These are phyloP conservation scores for Magnaporthiopsis rhizophila DNA, from an alignment of 2,329 filamentous ascomycete genomes.

Conservation along the genomic window DNA sequence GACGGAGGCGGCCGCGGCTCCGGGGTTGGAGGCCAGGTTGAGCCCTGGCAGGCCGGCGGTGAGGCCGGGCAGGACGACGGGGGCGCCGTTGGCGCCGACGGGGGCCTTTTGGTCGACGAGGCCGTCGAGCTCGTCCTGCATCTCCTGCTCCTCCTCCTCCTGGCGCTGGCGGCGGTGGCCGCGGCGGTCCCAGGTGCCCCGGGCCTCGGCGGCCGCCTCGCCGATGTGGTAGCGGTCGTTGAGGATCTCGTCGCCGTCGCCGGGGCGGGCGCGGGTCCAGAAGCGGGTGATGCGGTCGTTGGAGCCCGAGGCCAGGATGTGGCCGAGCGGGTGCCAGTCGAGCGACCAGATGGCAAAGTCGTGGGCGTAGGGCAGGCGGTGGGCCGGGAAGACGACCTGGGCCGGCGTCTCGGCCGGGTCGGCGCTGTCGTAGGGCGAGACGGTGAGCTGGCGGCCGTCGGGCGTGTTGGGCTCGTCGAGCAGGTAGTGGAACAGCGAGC, in stretches of 20 bases:
- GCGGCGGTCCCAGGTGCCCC: constrained; percentile 86
- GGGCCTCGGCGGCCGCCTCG: constrained; percentile 83
- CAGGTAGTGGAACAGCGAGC: constrained; percentile 87
- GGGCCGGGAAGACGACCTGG: constrained; percentile 87
- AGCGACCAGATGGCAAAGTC: constrained; percentile 96
- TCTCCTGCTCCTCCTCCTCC: constrained; percentile 89
- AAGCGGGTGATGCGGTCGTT: constrained; percentile 96
- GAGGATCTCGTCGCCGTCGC: constrained; percentile 73
- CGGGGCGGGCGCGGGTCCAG: constrained; percentile 86
- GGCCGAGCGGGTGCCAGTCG: constrained; percentile 94
- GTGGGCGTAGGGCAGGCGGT: constrained; percentile 80
- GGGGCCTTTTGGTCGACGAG: constrained; percentile 74
- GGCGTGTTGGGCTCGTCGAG: constrained; percentile 90
- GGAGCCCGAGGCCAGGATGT: constrained; percentile 89
- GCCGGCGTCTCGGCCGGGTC: constrained; percentile 73
- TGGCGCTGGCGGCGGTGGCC: constrained; percentile 70
- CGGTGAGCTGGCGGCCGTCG: constrained; percentile 57
- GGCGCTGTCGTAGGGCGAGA: constrained; percentile 77
- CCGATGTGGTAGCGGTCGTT: constrained; percentile 95
- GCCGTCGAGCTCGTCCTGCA: constrained; percentile 88
- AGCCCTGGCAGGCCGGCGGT: constrained; percentile 45
- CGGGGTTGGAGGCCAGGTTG: constrained; percentile 31
- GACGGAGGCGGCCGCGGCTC: constrained; percentile 12
- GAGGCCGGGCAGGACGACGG: constrained; percentile 3
- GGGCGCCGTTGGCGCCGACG: background rate